A percentile compares a stretch with the other conserved stretches of the same genome.
Conservation (phyloP, 1,284 basidiomycete genomes). For the Apiotrichum laibachii region DNA sequence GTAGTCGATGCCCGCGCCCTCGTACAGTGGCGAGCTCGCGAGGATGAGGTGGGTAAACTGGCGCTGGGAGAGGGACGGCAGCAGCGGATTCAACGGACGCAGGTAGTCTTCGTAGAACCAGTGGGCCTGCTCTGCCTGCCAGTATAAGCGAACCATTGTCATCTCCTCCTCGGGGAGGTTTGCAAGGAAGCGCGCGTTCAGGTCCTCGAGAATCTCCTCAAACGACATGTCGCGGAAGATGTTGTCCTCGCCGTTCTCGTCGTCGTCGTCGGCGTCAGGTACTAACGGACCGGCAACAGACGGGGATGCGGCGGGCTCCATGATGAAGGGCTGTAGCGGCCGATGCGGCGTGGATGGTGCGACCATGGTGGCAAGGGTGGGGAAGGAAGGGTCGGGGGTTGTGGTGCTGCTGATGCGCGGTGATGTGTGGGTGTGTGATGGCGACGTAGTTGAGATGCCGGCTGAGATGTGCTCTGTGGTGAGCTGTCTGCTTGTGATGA, state of each 20-base stretch:
- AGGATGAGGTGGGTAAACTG: conserved; percentile 94
- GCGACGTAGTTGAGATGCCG: too few species aligned
- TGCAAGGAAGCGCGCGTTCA: conserved; percentile 93
- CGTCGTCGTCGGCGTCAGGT: conserved; percentile 8
- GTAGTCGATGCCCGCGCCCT: conserved; percentile 36
- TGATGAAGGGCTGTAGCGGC: neutral
- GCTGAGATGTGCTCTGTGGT: too few species aligned
- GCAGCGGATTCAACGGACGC: conserved; percentile 79
- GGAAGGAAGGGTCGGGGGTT: neutral
- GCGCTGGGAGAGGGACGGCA: conserved; percentile 85
- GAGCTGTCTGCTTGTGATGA: too few species aligned
- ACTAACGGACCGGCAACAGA: neutral
- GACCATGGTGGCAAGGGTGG: neutral
- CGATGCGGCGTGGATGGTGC: neutral
- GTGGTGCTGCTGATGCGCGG: neutral
- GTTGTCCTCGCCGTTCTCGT: conserved; percentile 38
- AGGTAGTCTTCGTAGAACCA: conserved; percentile 99
- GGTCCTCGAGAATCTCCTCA: conserved; percentile 73
- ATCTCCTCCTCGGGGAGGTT: conserved; percentile 95
- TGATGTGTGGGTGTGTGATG: too few species aligned
- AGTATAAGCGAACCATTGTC: conserved; percentile 87
- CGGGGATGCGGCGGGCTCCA: neutral
- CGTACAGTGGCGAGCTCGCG: conserved; percentile 47
- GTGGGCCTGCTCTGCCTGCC: conserved; percentile 99
- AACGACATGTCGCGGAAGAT: conserved; percentile 46